Evolutionary conservation across 805 yeast genomes (phyloP), one percentile per base, ranked within the genome.

Genomic region (Teunomyces gatunensis): DNA sequence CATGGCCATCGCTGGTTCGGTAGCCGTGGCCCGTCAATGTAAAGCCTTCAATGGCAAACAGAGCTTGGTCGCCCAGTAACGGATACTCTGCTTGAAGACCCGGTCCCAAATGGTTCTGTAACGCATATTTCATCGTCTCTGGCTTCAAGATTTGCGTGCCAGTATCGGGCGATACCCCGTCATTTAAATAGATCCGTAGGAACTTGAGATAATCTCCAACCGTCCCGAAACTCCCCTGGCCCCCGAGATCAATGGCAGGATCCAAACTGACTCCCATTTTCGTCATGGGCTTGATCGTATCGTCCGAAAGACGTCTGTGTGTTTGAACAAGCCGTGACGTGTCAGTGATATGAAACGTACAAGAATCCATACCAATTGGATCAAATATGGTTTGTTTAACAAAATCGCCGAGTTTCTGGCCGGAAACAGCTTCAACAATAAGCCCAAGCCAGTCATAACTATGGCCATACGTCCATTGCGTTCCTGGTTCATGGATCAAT

Each of bases 141-240:
- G 55, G 47, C 15, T 55, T 45, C 39, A 74, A 55, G 10, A 47
- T 18, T 30, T 49, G 54, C 0, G 35, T 48, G 0, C 68, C 65
- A 20, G 71, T 65, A 48, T 71, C 75, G 3, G 74, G 73, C 37
- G 74, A 67, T 11, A 54, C 49, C 9, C 80, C 80, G 39, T 65
- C 63, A 48, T 75, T 74, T 35, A 75, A 58, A 52, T 75, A 61
- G 7, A 67, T 57, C 6, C 75, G 60, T 21, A 73, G 54, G 40
- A 71, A 70, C 46, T 63, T 68, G 48, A 73, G 57, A 47, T 64
- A 73, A 53, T 72, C 77, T 2, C 56, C 61, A 1, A 66, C 67
- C 2, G 65, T 64, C 0, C 73, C 71, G 46, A 63, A 67, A 44
- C 69, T 60, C 2, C 77, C 77, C 46, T 66, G 74, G n/a, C 77